Evolutionary conservation across 1,139 yeast species (phyloP), one percentile per base, ranked within the genome.

Genomic region (Suhomyces guaymorum): DNA sequence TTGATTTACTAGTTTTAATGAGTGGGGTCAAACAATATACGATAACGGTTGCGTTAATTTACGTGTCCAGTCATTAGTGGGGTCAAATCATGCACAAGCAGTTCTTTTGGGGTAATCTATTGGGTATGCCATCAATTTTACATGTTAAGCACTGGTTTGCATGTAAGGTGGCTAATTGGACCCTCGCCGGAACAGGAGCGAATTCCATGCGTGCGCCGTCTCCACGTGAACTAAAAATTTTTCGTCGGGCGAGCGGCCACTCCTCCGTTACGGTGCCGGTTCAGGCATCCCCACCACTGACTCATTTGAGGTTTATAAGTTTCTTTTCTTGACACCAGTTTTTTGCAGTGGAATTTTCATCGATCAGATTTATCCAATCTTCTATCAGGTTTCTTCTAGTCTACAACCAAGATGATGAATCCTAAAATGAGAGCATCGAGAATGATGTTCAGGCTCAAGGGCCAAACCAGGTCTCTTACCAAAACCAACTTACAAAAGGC

Each of bases 401-500:
- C n/a, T n/a, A n/a, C n/a, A n/a, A n/a, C n/a, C 29, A 37, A 20
- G 21, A 41, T 41, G 44, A 35, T 42, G 25, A 33, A 33, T 23
- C 26, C 32, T 7, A 36, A 37, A 31, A 30, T 35, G 27, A 34
- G 26, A 32, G 30, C 39, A 27, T 37, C 36, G 10, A 31, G 35
- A 30, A 26, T 42, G 40, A 35, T 33, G 32, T 38, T 31, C 25
- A 33, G 38, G 35, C 34, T 38, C 27, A 30, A 32, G 25, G 31
- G 39, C 32, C 41, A 37, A 16, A 22, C 39, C 29, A 61, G 73
- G 55, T 38, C 50, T 30, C 52, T 68, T 39, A 54, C 70, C 43
- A 66, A 64, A 32, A 51, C 66, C 16, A 55, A 51, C 30, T 51
- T 54, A 16, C 58, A 56, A 30, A 59, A 57, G 30, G 74, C 74